These are phyloP conservation scores for Xylaria sp. DNA, from an alignment of 2,329 filamentous ascomycete species.

Conservation along the genomic window DNA sequence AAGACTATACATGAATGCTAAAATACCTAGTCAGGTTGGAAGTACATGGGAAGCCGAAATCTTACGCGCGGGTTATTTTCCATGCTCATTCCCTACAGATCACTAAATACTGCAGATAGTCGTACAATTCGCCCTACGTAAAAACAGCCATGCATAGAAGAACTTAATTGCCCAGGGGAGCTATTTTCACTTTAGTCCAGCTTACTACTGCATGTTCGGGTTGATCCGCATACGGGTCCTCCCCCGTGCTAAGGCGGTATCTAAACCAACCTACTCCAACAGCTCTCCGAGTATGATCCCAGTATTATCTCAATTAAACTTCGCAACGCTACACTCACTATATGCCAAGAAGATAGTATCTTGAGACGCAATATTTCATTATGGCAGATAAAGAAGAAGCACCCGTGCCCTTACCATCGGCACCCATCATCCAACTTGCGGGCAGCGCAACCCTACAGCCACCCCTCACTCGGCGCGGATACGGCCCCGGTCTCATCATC, in stretches of 20 bases:
- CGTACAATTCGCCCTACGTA: no score
- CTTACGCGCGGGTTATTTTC: no score
- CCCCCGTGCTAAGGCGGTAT: no score
- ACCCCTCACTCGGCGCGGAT: slow-evolving; percentile 53
- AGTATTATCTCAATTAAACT: neutral
- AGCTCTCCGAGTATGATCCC: neutral
- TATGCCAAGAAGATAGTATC: neutral
- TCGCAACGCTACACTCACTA: neutral
- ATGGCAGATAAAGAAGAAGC: slow-evolving; percentile 28
- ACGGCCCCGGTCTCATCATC: slow-evolving; percentile 54
- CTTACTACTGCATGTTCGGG: neutral
- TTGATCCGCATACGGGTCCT: slow-evolving; percentile 5
- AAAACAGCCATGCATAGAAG: neutral
- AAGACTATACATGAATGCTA: no score
- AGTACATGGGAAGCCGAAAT: no score
- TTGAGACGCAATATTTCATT: neutral
- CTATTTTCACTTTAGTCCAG: neutral
- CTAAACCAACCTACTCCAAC: neutral
- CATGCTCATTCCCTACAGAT: no score
- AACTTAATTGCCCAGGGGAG: neutral
- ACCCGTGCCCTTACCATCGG: slow-evolving; percentile 31
- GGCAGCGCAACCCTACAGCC: slow-evolving; percentile 36
- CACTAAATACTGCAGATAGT: no score
- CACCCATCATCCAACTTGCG: slow-evolving; percentile 30
- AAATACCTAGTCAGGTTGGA: no score